A percentile compares a stretch with the other conserved stretches of the same genome.
phyloP scores from a whole-genome alignment of 2,329 filamentous ascomycete genomes.

The Sarocladiaceae sp. region DNA sequence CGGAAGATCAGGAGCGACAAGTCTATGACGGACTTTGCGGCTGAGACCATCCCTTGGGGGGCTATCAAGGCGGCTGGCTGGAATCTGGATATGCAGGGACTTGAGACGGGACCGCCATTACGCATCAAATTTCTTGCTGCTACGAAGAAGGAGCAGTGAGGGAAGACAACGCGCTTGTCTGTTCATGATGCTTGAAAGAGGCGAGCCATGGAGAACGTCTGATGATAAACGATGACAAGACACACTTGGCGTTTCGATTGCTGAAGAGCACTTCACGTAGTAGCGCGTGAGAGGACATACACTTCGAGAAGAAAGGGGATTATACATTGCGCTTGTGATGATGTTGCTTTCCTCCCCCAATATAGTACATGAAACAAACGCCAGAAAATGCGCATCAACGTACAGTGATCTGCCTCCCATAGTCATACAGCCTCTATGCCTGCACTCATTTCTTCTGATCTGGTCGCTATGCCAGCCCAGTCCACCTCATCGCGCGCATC shows the following conservation, averaged over 20 bases:
- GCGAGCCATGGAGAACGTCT: too few relatives aligned
- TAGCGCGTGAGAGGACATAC: too few relatives aligned
- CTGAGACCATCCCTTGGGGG: conserved; percentile 12
- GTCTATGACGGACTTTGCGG: not conserved
- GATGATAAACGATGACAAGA: too few relatives aligned
- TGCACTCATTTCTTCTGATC: not conserved
- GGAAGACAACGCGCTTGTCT: not conserved
- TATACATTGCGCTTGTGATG: conserved; percentile 1
- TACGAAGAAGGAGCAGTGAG: conserved; percentile 21
- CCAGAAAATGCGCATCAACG: not conserved
- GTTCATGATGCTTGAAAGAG: too few relatives aligned
- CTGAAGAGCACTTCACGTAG: too few relatives aligned
- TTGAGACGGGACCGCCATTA: conserved; percentile 31
- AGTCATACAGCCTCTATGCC: not conserved
- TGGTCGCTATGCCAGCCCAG: conserved; percentile 39
- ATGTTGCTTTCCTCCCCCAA: not conserved
- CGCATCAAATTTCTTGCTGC: conserved; percentile 20
- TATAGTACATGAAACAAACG: conserved; percentile 7
- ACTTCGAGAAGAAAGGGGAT: conserved; percentile 1
- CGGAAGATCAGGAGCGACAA: not conserved
- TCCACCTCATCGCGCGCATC: conserved; percentile 51
- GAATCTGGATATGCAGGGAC: conserved; percentile 26
- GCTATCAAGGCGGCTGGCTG: conserved; percentile 24
- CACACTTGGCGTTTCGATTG: too few relatives aligned
- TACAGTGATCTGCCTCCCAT: not conserved